phyloP scores from a whole-genome alignment of 352 stramenopile species.

The Pythium insidiosum region DNA sequence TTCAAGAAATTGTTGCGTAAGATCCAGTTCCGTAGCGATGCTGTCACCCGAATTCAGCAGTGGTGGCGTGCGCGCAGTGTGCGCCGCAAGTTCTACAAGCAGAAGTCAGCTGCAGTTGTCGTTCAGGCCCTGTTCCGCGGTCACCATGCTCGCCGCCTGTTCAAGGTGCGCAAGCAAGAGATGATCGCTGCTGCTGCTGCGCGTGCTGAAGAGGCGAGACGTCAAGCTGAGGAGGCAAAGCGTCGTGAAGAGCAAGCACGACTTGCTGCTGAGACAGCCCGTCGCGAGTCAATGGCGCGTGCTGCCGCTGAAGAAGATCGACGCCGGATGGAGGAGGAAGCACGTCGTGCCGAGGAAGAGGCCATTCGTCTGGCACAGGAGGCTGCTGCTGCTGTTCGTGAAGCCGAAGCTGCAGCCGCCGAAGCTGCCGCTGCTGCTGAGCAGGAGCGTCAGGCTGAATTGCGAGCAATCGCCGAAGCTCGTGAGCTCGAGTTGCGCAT shows the following conservation, averaged over 20 bases:
- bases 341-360: conserved; percentile 48
- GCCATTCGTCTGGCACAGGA: conserved; percentile 47
- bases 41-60: conserved; percentile 66
- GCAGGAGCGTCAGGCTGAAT: conserved; percentile 72
- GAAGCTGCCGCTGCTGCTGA: conserved; percentile 72
- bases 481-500: conserved; percentile 54
- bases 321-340: conserved; percentile 67
- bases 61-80: conserved; percentile 77
- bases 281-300: conserved; percentile 45
- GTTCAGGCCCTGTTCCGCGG: conserved; percentile 79
- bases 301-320: conserved; percentile 49
- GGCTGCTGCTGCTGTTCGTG: conserved; percentile 44
- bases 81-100: conserved; percentile 78
- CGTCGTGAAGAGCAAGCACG: conserved; percentile 68
- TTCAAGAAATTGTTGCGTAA: conserved; percentile 40
- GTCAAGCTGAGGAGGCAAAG: conserved; percentile 79
- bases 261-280: conserved; percentile 38
- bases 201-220: conserved; percentile 59
- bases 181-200: conserved; percentile 71
- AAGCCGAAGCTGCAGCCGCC: conserved; percentile 55
- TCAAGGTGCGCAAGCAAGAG: conserved; percentile 84
- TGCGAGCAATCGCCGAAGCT: conserved; percentile 73
- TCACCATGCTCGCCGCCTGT: conserved; percentile 53
- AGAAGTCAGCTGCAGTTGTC: conserved; percentile 56
- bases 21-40: conserved; percentile 57